Percentiles rank a stretch among this genome's conserved stretches.
Evolutionary conservation across 176 grass and related monocot species (phyloP).

Genomic region (Oryza officinalis): DNA sequence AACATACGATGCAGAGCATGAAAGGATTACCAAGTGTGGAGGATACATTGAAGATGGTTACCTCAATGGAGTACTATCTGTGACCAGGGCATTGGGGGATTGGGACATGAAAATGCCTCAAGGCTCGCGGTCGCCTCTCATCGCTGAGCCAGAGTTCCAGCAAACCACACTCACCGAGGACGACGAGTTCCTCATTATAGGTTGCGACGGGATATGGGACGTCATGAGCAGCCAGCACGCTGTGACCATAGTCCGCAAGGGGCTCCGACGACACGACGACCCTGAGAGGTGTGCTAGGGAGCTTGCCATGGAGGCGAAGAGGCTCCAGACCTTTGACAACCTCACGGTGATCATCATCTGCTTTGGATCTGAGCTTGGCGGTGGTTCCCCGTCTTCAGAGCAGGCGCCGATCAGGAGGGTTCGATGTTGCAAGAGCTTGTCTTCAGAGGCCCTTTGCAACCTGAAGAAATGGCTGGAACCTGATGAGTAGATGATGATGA

Average conservation of each 20-base stretch:
- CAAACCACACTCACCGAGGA: slow-evolving; percentile 57
- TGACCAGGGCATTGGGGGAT: slow-evolving; percentile 80
- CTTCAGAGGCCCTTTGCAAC: slow-evolving; percentile 64
- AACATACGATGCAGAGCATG: slow-evolving; percentile 47
- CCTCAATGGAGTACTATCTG: slow-evolving; percentile 78
- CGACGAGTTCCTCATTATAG: slow-evolving; percentile 78
- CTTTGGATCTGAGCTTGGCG: slow-evolving; percentile 42
- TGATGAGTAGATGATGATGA: slow-evolving; percentile 34
- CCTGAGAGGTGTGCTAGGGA: slow-evolving; percentile 70
- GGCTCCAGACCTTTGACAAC: slow-evolving; percentile 71
- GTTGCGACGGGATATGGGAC: slow-evolving; percentile 80
- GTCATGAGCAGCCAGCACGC: slow-evolving; percentile 76
- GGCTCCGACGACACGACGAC: slow-evolving; percentile 59
- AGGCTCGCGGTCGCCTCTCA: slow-evolving; percentile 59
- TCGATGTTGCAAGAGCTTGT: slow-evolving; percentile 70
- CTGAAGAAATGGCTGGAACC: slow-evolving; percentile 61
- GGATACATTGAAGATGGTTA: slow-evolving; percentile 85
- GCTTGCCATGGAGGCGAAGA: slow-evolving; percentile 62
- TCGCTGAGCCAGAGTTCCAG: slow-evolving; percentile 71
- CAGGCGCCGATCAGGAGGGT: slow-evolving; percentile 14
- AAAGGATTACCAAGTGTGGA: slow-evolving; percentile 54
- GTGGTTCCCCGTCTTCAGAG: neutral
- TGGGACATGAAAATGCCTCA: slow-evolving; percentile 82
- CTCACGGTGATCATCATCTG: slow-evolving; percentile 73
- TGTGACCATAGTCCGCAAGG: slow-evolving; percentile 55